phyloP scores from a whole-genome alignment of 352 stramenopile genomes.

The Phytophthora chlamydospora region DNA sequence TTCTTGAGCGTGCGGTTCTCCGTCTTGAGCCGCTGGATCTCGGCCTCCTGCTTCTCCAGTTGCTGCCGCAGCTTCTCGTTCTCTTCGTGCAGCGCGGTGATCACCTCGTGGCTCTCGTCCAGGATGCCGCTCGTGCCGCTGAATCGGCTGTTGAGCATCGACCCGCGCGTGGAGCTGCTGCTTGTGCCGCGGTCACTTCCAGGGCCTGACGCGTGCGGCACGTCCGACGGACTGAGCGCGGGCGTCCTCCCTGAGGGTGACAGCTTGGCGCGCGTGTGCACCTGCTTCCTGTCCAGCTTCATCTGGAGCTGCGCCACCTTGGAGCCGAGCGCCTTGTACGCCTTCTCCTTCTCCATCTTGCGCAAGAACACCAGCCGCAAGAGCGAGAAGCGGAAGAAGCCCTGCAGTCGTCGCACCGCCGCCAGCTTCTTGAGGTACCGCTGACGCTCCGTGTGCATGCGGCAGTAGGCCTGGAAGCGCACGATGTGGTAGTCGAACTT shows the following conservation, averaged over 20 bases:
- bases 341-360: constrained; percentile 86
- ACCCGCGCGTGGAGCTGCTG: constrained; percentile 38
- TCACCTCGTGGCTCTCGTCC: constrained; percentile 88
- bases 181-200: constrained; percentile 27
- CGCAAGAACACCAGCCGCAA: constrained; percentile 76
- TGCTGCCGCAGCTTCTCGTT: constrained; percentile 81
- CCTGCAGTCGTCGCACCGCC: constrained; percentile 65
- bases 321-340: constrained; percentile 71
- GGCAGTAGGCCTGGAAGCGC: constrained; percentile 74
- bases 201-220: constrained; percentile 18
- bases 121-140: constrained; percentile 78
- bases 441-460: constrained; percentile 56
- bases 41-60: constrained; percentile 72
- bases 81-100: constrained; percentile 83
- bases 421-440: constrained; percentile 58
- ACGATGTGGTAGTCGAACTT: constrained; percentile 84
- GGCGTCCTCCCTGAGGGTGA: constrained; percentile 50
- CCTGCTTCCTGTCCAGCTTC: constrained; percentile 73
- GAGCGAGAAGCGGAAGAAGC: constrained; percentile 81
- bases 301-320: constrained; percentile 76
- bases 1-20: constrained; percentile 84
- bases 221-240: constrained; percentile 32
- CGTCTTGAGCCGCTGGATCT: constrained; percentile 78
- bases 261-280: constrained; percentile 40
- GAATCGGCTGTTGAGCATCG: constrained; percentile 63